Evolutionary conservation across 805 yeast species (phyloP), one percentile per base, ranked within the genome.

Genomic region (Candida adriatica): DNA sequence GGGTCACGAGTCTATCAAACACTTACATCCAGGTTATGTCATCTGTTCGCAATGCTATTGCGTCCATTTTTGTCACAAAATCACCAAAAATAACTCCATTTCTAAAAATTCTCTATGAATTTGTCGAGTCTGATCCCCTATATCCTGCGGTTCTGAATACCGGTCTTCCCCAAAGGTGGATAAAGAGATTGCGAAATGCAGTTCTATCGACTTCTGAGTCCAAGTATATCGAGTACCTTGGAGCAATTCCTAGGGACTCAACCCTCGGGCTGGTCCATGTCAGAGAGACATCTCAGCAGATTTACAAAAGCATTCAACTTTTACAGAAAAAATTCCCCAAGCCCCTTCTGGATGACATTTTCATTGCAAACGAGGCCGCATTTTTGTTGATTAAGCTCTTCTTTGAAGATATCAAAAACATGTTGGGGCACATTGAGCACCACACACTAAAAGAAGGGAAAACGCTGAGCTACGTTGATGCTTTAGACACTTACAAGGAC

Each of bases 31-130:
- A 66, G 28, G 55, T 66, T 3, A 61, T 79, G 49, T 53, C 55
- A 20, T 56, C 69, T 3, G 50, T 79, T 11, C 64, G 65, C 33
- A 64, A 59, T 20, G 45, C 58, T 4, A 41, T 79, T 13, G 43
- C 61, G 10, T 55, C 58, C 17, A 48, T 75, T 4, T 68, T 61
- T 48, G 62, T 58, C 29, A 52, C 46, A 25, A 59, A 58, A 24
- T 66, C 73, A 31, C 87, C 88, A 1, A 73, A 70, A 42, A 68
- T 81, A 36, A 73, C 75, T 0, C 75, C 80, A 0, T 55, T 59
- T 18, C 45, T 79, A 24, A 46, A 54, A 16, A 60, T 75, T 13
- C 56, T 77, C 26, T 75, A 69, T 16, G 70, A 66, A 6, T 63
- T 62, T 33, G 48, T 80, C 8, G 73, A 67, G 33, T 45, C 62